These are phyloP conservation scores for Senna siamea DNA, from an alignment of 306 rosid genomes.

Conservation along the genomic window DNA sequence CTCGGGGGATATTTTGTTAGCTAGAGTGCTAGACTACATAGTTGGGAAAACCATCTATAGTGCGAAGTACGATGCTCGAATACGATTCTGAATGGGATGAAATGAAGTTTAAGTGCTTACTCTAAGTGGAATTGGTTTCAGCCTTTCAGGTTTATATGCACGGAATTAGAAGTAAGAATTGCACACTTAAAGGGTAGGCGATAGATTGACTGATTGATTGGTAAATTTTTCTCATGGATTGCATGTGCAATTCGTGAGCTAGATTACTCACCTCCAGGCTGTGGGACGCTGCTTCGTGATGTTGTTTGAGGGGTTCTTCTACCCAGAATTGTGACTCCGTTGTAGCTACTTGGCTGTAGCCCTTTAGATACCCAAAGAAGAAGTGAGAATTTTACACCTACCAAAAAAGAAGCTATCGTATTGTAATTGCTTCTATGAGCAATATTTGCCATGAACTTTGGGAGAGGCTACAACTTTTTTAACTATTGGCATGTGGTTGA, in stretches of 20 bases:
- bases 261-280: background rate
- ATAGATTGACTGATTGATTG: background rate
- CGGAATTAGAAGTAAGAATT: background rate
- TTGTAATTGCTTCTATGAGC: background rate
- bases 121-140: background rate
- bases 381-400: background rate
- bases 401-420: background rate
- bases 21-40: background rate
- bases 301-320: background rate
- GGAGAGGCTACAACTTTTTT: background rate
- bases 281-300: background rate
- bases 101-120: background rate
- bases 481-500: background rate
- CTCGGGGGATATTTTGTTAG: background rate
- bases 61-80: background rate
- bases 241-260: background rate
- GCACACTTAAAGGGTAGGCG: background rate
- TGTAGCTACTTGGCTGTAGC: background rate
- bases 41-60: background rate
- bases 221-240: background rate
- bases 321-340: background rate
- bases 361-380: background rate
- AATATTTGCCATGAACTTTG: background rate
- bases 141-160: background rate
- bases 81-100: background rate